Percentiles rank a stretch among this genome's conserved stretches.
Evolutionary conservation across 768 basidiomycete genomes (phyloP).

Genomic region (Stropharia rugosoannulata): DNA sequence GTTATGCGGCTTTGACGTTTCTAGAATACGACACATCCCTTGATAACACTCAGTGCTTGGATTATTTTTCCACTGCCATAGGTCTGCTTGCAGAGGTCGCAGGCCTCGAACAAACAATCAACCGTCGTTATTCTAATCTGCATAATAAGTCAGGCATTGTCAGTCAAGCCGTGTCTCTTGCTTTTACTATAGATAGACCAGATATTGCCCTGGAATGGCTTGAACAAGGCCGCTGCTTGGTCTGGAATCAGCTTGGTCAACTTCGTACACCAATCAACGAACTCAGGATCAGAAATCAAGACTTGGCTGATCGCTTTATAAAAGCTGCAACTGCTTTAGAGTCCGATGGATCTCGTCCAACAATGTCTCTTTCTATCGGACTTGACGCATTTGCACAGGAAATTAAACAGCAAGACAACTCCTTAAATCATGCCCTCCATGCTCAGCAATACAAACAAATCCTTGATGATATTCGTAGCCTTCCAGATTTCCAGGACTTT

Average conservation of each 20-base stretch:
- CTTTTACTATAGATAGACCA: not conserved
- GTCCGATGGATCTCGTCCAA: not conserved
- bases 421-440: not conserved
- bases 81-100: conserved; percentile 14
- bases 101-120: conserved; percentile 15
- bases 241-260: conserved; percentile 24
- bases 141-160: not conserved
- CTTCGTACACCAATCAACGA: conserved; percentile 23
- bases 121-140: conserved; percentile 10
- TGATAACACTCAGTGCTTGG: not conserved
- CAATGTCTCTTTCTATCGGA: too few species aligned
- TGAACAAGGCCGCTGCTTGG: conserved; percentile 25
- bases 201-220: conserved; percentile 23
- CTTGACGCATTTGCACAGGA: too few species aligned
- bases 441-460: not conserved
- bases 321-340: conserved; percentile 9
- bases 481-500: not conserved
- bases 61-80: conserved; percentile 8
- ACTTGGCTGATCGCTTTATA: conserved; percentile 10
- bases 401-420: not conserved
- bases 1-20: not conserved
- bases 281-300: too few species aligned
- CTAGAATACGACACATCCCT: not conserved
- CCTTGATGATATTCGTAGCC: not conserved
- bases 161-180: not conserved